These are phyloP conservation scores for Xylaria sp. DNA, from an alignment of 2,329 filamentous ascomycete genomes.

Conservation along the genomic window DNA sequence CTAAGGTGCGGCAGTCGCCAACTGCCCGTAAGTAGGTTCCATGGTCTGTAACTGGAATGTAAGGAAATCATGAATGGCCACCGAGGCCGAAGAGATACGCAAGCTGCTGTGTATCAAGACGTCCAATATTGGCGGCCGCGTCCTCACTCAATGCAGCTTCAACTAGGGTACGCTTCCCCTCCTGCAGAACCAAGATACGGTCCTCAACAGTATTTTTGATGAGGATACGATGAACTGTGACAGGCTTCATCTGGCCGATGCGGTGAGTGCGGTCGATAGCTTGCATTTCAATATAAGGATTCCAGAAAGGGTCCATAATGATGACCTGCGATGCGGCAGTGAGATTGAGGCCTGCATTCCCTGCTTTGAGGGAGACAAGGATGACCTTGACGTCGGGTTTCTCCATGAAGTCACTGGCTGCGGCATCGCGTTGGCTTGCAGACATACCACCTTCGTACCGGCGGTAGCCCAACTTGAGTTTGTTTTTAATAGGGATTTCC, in stretches of 20 bases:
- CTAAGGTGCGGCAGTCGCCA: too few relatives aligned
- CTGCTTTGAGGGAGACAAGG: constrained; percentile 78
- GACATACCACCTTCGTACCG: constrained; percentile 81
- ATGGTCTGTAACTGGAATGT: too few relatives aligned
- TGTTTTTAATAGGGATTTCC: constrained; percentile 68
- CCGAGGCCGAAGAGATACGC: constrained; percentile 68
- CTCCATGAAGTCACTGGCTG: constrained; percentile 67
- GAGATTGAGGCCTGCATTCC: constrained; percentile 85
- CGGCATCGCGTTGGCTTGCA: constrained; percentile 64
- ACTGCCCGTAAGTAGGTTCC: too few relatives aligned
- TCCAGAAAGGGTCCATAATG: constrained; percentile 93
- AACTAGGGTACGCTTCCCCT: constrained; percentile 76
- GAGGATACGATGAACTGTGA: constrained; percentile 79
- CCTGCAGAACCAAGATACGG: constrained; percentile 77
- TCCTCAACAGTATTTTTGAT: constrained; percentile 83
- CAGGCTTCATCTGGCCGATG: constrained; percentile 75
- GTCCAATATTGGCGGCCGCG: constrained; percentile 65
- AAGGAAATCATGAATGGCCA: too few relatives aligned
- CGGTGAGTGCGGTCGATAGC: constrained; percentile 88
- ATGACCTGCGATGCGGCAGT: constrained; percentile 83
- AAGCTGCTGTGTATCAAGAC: constrained; percentile 68
- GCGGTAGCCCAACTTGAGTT: constrained; percentile 56
- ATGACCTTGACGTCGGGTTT: constrained; percentile 65
- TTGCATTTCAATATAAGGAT: constrained; percentile 90
- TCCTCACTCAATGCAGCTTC: constrained; percentile 79